Percentiles rank a stretch among this genome's conserved stretches.
These are phyloP conservation scores for Cyberlindnera xishuangbannaensis DNA, from an alignment of 805 yeast species.

Conservation along the genomic window DNA sequence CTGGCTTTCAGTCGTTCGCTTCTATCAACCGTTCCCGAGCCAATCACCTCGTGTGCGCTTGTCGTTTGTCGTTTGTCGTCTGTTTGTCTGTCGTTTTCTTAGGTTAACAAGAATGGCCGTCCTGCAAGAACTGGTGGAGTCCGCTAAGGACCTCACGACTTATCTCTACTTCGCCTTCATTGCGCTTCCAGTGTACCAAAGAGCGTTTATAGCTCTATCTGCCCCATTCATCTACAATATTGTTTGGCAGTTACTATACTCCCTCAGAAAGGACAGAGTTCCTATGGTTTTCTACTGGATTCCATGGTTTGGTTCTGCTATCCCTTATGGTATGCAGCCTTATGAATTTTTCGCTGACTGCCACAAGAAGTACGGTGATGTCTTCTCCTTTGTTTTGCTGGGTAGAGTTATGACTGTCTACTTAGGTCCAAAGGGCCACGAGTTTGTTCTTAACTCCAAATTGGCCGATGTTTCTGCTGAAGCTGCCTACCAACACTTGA, in stretches of 20 bases:
- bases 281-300: slow-evolving; percentile 90
- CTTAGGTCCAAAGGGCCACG: slow-evolving; percentile 96
- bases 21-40: too few relatives aligned
- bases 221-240: slow-evolving; percentile 61
- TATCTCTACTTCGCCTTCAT: slow-evolving; percentile 23
- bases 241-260: slow-evolving; percentile 60
- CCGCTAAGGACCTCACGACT: slow-evolving; percentile 9
- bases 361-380: slow-evolving; percentile 84
- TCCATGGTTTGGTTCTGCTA: slow-evolving; percentile 95
- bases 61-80: too few relatives aligned
- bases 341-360: slow-evolving; percentile 80
- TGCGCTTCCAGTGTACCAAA: slow-evolving; percentile 31
- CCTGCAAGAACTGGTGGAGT: slow-evolving; percentile 10
- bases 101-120: too few relatives aligned
- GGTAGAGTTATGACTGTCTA: slow-evolving; percentile 95
- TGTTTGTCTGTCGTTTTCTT: too few relatives aligned
- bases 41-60: too few relatives aligned
- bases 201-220: slow-evolving; percentile 28
- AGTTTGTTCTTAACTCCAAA: slow-evolving; percentile 88
- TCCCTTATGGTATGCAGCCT: slow-evolving; percentile 87
- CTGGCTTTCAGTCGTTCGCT: neutral
- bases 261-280: slow-evolving; percentile 74
- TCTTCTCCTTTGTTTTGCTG: slow-evolving; percentile 81
- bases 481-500: slow-evolving; percentile 90
- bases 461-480: slow-evolving; percentile 90